Conservation (phyloP, 148 eudicot genomes). For the Spergularia bocconei region DNA sequence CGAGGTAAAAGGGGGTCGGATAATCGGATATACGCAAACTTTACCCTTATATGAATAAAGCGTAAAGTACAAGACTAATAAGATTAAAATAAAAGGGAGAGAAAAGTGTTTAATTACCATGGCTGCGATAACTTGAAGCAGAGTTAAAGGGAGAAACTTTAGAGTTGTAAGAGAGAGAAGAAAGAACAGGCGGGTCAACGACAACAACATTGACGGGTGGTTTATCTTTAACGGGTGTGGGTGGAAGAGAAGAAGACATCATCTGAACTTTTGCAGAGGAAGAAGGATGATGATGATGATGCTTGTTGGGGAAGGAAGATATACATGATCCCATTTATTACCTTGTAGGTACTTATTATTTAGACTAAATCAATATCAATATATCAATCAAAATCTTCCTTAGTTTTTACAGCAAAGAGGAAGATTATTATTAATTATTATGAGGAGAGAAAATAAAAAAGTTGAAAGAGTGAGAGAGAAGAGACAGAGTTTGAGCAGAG, state of each 20-base stretch:
- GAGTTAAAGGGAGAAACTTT: constrained; percentile 21
- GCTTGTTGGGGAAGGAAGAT: constrained; percentile 20
- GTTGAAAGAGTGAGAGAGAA: not conserved
- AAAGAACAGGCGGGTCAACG: constrained; percentile 15
- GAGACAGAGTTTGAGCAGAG: not conserved
- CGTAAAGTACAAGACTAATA: not conserved
- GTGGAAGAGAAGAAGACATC: constrained; percentile 22
- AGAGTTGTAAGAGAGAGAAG: constrained; percentile 1
- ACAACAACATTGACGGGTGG: not conserved
- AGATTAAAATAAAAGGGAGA: not conserved
- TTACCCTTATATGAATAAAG: too few species aligned
- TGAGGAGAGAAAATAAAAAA: not conserved
- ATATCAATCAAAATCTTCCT: too few species aligned
- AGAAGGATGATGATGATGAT: not conserved
- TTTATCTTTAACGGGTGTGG: constrained; percentile 24
- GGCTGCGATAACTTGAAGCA: constrained; percentile 19
- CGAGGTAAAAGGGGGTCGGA: too few species aligned
- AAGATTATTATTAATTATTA: not conserved
- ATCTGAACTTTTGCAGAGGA: constrained; percentile 18
- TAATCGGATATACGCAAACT: too few species aligned
- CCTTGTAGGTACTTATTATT: not conserved
- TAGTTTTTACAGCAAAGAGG: too few species aligned
- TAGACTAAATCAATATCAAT: not conserved
- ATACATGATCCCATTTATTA: constrained; percentile 26
- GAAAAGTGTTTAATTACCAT: not conserved